A percentile compares a stretch with the other conserved stretches of the same genome.
Conservation (phyloP, 345 rosid species). For the Rhodamnia rubescens region DNA sequence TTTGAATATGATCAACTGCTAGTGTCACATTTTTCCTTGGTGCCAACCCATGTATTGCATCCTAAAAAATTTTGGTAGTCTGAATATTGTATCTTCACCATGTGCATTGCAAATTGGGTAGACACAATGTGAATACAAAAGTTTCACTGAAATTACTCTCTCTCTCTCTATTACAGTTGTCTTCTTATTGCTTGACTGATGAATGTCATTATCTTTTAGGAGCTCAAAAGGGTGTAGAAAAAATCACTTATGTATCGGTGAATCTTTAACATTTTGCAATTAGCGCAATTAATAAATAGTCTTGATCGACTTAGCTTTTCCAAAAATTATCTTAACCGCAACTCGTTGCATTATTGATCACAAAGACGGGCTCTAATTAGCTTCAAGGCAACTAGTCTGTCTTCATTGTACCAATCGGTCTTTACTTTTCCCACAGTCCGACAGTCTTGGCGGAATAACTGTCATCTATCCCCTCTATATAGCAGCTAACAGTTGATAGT, state of each 20-base stretch:
- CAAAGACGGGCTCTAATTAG: background rate
- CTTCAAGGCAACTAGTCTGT: background rate
- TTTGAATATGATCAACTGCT: slow-evolving; percentile 21
- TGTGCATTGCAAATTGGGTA: background rate
- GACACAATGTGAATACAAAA: background rate
- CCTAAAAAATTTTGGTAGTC: background rate
- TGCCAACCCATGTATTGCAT: background rate
- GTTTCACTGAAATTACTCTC: background rate
- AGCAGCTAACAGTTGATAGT: background rate
- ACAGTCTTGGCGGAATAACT: background rate
- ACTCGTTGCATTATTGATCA: background rate
- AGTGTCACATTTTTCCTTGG: background rate
- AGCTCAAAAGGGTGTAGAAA: background rate
- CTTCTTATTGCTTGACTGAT: background rate
- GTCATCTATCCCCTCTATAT: background rate
- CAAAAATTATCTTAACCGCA: background rate
- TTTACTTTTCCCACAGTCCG: background rate
- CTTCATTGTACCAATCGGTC: background rate
- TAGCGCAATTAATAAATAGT: background rate
- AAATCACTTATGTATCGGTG: background rate
- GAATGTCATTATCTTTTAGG: background rate
- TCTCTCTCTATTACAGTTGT: background rate
- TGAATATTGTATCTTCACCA: background rate
- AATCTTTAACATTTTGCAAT: background rate
- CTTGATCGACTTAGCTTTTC: background rate